Percentiles rank a stretch among this genome's conserved stretches.
Conservation (phyloP, 257 asterid genomes). For the Asclepias syriaca region DNA sequence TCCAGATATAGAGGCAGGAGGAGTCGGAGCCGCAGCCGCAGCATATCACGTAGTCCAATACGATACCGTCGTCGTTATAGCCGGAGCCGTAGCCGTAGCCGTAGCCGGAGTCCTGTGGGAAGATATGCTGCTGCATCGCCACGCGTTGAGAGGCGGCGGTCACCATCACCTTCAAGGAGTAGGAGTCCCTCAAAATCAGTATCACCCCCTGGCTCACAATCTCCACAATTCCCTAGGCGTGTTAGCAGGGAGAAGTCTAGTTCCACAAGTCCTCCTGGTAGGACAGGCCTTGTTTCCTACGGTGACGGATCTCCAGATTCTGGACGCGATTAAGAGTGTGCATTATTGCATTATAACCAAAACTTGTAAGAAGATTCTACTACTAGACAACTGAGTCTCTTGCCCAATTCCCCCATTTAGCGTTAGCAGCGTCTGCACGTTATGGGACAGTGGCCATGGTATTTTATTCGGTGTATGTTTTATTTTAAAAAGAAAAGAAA, state of each 20-base stretch:
- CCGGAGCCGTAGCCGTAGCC: slow-evolving; percentile 52
- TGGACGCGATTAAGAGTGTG: slow-evolving; percentile 28
- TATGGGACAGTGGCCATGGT: neutral
- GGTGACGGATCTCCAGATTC: slow-evolving; percentile 86
- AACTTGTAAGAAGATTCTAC: neutral
- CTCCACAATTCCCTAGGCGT: slow-evolving; percentile 58
- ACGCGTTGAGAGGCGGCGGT: slow-evolving; percentile 39
- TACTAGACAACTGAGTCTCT: neutral
- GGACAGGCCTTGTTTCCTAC: slow-evolving; percentile 70
- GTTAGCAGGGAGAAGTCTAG: slow-evolving; percentile 40
- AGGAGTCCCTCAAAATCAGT: slow-evolving; percentile 55
- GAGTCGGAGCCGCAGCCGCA: slow-evolving; percentile 76
- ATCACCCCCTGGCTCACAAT: slow-evolving; percentile 42
- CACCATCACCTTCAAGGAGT: slow-evolving; percentile 63
- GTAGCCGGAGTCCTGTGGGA: slow-evolving; percentile 62
- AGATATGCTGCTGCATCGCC: slow-evolving; percentile 48
- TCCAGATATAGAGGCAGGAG: slow-evolving; percentile 81
- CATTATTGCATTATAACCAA: neutral
- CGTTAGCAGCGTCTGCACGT: neutral
- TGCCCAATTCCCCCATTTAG: no score
- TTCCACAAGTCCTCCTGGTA: slow-evolving; percentile 55
- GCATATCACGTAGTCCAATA: slow-evolving; percentile 74
- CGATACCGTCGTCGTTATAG: slow-evolving; percentile 84
- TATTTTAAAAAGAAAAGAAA: neutral
- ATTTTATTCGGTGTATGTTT: neutral